A percentile compares a stretch with the other conserved stretches of the same genome.
phyloP scores from a whole-genome alignment of 2,329 filamentous ascomycete species.

The Lachnellula arida region DNA sequence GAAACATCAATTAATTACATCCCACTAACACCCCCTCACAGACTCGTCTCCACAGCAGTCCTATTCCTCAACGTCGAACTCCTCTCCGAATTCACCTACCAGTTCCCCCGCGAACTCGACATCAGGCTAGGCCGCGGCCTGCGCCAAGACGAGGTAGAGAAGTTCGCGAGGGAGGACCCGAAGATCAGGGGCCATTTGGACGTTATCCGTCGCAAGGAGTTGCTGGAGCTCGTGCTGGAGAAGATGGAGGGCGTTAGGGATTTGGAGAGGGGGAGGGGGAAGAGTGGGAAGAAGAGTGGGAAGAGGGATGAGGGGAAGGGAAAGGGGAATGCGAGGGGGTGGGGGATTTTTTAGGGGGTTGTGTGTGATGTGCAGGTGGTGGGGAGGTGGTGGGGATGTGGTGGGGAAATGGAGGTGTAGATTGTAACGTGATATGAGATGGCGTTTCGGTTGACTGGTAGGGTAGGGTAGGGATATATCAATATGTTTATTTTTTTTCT shows the following conservation, averaged over 20 bases:
- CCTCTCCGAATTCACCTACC: conserved; percentile 95
- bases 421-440: conserved; percentile 9
- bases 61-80: conserved; percentile 97
- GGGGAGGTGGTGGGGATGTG: too few species aligned
- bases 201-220: conserved; percentile 84
- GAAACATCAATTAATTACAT: too few species aligned
- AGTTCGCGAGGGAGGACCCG: conserved; percentile 88
- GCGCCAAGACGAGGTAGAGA: conserved; percentile 74
- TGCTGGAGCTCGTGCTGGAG: conserved; percentile 85
- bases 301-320: conserved; percentile 15
- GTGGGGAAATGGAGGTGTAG: too few species aligned
- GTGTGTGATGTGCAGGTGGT: too few species aligned
- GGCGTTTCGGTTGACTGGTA: background rate
- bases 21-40: too few species aligned
- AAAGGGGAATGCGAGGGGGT: conserved; percentile 15
- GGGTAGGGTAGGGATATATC: too few species aligned
- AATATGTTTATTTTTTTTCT: too few species aligned
- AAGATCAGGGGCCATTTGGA: conserved; percentile 87
- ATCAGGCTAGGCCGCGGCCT: conserved; percentile 77
- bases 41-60: conserved; percentile 83
- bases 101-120: conserved; percentile 91
- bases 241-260: conserved; percentile 92
- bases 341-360: conserved; percentile 23
- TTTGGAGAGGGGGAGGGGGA: conserved; percentile 53
- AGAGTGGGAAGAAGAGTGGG: conserved; percentile 30